Evolutionary conservation across 495 filamentous ascomycete species (phyloP).

Genomic region (Neurospora cerealis): DNA sequence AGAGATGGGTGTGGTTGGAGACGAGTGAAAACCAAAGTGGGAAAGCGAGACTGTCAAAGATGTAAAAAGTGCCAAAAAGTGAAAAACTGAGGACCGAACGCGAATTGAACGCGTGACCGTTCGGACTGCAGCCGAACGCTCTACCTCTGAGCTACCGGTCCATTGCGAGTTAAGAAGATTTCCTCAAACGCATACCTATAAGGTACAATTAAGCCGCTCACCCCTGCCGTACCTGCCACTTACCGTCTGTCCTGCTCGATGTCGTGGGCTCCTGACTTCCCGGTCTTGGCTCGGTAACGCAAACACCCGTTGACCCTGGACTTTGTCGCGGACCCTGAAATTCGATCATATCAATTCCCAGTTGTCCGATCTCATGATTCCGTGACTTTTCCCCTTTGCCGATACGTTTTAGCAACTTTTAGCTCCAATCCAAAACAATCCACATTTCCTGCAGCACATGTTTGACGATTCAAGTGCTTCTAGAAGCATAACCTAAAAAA

Average conservation of each 20-base stretch:
- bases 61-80: neutral
- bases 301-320: neutral
- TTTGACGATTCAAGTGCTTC: neutral
- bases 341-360: neutral
- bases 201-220: accelerated
- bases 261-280: neutral
- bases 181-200: neutral
- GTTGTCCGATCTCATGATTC: neutral
- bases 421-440: neutral
- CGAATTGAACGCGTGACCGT: too few species aligned
- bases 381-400: neutral
- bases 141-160: neutral
- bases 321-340: neutral
- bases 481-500: neutral
- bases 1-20: neutral
- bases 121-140: neutral
- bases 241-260: neutral
- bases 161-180: neutral
- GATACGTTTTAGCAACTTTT: neutral
- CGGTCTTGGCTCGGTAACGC: neutral
- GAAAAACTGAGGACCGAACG: neutral
- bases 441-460: neutral
- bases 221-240: neutral
- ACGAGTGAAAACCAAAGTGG: neutral
- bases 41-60: neutral